Percentiles rank a stretch among this genome's conserved stretches.
phyloP scores from a whole-genome alignment of 192 early-diverging fungal genomes.

The Mortierella antarctica region DNA sequence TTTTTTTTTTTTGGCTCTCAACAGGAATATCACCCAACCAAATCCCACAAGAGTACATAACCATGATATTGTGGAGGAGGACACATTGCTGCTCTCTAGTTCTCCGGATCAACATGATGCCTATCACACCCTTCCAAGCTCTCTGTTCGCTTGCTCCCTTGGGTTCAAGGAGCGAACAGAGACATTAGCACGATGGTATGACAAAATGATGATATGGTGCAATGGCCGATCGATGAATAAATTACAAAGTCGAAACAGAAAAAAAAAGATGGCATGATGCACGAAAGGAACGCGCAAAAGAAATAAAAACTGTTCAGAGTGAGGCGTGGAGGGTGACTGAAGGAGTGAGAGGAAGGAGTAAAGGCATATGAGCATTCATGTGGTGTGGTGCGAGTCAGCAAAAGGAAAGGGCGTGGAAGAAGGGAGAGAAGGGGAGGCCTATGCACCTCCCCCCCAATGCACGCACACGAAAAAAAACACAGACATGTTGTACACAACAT shows the following conservation, averaged over 20 bases:
- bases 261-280: not conserved
- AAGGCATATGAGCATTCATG: not conserved
- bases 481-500: too few relatives aligned
- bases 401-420: not conserved
- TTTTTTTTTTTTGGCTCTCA: too few relatives aligned
- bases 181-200: slow-evolving; percentile 6
- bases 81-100: too few relatives aligned
- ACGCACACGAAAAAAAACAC: too few relatives aligned
- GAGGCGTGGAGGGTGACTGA: not conserved
- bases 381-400: too few relatives aligned
- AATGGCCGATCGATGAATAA: not conserved
- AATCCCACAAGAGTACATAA: too few relatives aligned
- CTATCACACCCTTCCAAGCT: too few relatives aligned
- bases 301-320: not conserved
- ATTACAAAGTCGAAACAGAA: not conserved
- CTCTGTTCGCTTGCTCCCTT: not conserved
- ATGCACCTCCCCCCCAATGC: not conserved
- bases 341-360: not conserved
- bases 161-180: not conserved
- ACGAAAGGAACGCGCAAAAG: not conserved
- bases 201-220: slow-evolving; percentile 10
- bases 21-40: too few relatives aligned
- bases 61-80: too few relatives aligned
- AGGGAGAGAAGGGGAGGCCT: not conserved
- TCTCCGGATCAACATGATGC: too few relatives aligned